These are phyloP conservation scores for Acrocalymma vagum DNA, from an alignment of 2,329 filamentous ascomycete species.

Conservation along the genomic window DNA sequence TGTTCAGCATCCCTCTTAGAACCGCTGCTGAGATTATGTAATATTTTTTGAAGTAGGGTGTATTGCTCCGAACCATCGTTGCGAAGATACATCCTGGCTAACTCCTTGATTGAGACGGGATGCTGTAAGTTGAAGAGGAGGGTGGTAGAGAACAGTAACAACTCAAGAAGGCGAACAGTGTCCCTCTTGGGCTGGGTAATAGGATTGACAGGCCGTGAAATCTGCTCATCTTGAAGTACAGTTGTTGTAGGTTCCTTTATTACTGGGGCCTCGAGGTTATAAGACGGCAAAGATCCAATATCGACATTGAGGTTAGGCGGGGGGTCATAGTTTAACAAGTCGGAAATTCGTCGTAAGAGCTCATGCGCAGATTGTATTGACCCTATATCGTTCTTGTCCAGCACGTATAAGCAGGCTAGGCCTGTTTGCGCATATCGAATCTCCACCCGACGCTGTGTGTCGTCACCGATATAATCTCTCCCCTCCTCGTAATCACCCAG, in stretches of 20 bases:
- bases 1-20: constrained; percentile 67
- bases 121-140: constrained; percentile 52
- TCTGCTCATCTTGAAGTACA: constrained; percentile 50
- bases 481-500: constrained; percentile 66
- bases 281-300: constrained; percentile 53
- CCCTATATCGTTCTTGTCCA: constrained; percentile 67
- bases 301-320: constrained; percentile 57
- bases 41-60: constrained; percentile 65
- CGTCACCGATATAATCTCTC: constrained; percentile 66
- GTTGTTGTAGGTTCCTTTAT: constrained; percentile 41
- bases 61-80: constrained; percentile 72
- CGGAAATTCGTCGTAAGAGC: constrained; percentile 67
- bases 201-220: constrained; percentile 68
- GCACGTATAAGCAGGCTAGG: constrained; percentile 72
- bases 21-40: constrained; percentile 62
- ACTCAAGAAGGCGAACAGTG: constrained; percentile 68
- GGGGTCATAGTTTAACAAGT: constrained; percentile 68
- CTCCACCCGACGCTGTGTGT: constrained; percentile 67
- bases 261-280: constrained; percentile 46
- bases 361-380: constrained; percentile 68
- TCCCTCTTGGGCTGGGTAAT: constrained; percentile 68
- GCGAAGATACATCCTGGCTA: constrained; percentile 69
- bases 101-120: constrained; percentile 50
- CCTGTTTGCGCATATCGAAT: constrained; percentile 72
- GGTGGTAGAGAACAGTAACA: constrained; percentile 63